A percentile compares a stretch with the other conserved stretches of the same genome.
Evolutionary conservation across 768 basidiomycete species (phyloP).

Genomic region (Podaxis sp.): DNA sequence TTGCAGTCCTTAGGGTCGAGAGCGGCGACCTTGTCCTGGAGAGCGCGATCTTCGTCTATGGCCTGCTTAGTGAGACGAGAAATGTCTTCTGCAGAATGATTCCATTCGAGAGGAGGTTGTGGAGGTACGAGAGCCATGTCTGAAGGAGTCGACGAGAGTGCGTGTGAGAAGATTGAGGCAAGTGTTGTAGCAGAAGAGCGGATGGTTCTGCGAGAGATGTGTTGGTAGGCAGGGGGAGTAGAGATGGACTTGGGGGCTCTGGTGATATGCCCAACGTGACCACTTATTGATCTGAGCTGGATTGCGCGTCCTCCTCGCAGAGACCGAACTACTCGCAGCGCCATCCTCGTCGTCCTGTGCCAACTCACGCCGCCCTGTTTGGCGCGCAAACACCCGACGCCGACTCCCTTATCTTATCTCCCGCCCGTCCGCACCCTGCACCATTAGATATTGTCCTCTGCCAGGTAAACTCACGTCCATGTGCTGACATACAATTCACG

Average conservation of each 20-base stretch:
- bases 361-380: conserved; percentile 3
- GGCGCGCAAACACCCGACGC: background rate
- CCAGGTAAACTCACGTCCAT: background rate
- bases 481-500: background rate
- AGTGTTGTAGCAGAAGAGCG: background rate
- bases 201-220: conserved; percentile 21
- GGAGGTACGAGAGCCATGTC: conserved; percentile 61
- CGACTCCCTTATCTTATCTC: conserved; percentile 18
- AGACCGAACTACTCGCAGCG: conserved; percentile 8
- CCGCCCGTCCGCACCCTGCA: background rate
- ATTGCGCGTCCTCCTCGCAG: conserved; percentile 1
- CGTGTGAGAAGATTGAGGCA: conserved; percentile 26
- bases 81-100: conserved; percentile 64
- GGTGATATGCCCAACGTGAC: conserved; percentile 41
- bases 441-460: background rate
- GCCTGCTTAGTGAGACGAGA: conserved; percentile 53
- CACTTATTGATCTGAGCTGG: conserved; percentile 33
- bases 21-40: conserved; percentile 60
- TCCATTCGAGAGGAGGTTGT: conserved; percentile 65
- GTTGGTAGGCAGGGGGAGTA: conserved; percentile 28
- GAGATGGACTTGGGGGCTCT: background rate
- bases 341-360: conserved; percentile 12
- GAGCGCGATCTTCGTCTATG: conserved; percentile 54
- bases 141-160: conserved; percentile 24
- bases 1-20: conserved; percentile 56